A percentile compares a stretch with the other conserved stretches of the same genome.
These are phyloP conservation scores for Tolypocladium tropicale DNA, from an alignment of 2,329 filamentous ascomycete genomes.

Conservation along the genomic window DNA sequence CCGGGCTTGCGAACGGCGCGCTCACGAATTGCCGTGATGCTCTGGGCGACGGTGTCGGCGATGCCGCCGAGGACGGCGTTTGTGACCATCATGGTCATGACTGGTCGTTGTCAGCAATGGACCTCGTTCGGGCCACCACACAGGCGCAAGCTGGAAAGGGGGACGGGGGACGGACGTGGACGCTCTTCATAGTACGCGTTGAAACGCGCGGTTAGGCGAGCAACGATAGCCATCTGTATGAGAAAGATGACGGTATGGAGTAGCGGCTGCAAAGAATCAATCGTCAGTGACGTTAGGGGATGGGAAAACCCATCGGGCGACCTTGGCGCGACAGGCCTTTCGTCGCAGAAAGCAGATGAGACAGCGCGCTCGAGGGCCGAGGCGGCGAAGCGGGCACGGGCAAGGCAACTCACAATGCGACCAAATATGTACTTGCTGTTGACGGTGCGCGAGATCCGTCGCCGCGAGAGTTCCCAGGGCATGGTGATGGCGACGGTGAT, in stretches of 20 bases:
- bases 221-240: conserved; percentile 79
- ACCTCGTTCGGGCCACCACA: too few species aligned
- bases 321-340: not conserved
- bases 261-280: conserved; percentile 56
- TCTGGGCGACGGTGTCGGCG: conserved; percentile 91
- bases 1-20: conserved; percentile 54
- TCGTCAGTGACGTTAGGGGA: not conserved
- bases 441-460: conserved; percentile 53
- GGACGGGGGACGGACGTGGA: conserved; percentile 48
- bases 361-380: not conserved
- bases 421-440: conserved; percentile 61
- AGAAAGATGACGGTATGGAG: conserved; percentile 77
- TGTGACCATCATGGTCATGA: conserved; percentile 98
- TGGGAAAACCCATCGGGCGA: too few species aligned
- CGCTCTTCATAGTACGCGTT: conserved; percentile 89
- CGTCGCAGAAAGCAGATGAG: not conserved
- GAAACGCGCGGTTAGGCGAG: conserved; percentile 75
- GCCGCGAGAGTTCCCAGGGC: conserved; percentile 47
- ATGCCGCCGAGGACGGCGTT: conserved; percentile 93
- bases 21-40: conserved; percentile 73
- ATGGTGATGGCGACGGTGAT: conserved; percentile 21
- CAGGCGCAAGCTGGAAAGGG: not conserved
- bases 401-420: conserved; percentile 51
- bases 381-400: not conserved
- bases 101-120: conserved; percentile 28